A percentile compares a stretch with the other conserved stretches of the same genome.
These are phyloP conservation scores for Dioscorea cayenensis DNA, from an alignment of 116 monocot species.

Conservation along the genomic window DNA sequence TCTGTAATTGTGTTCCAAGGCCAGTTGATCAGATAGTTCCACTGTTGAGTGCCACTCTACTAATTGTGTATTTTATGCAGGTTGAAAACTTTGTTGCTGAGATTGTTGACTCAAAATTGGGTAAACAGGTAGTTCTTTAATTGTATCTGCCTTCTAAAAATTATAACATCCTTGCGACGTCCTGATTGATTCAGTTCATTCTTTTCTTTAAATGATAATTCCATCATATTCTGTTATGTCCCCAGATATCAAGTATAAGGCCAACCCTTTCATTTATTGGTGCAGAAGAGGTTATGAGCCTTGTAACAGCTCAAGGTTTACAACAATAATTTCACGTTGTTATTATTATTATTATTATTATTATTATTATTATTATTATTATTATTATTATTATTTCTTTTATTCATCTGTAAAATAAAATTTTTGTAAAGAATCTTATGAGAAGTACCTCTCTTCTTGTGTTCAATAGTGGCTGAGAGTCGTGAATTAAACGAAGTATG, in stretches of 20 bases:
- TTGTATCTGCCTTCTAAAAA: background rate
- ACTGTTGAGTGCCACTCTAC: background rate
- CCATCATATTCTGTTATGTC: background rate
- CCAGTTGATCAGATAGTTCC: too few relatives aligned
- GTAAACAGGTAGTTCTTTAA: slow-evolving; percentile 68
- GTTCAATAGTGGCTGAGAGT: slow-evolving; percentile 63
- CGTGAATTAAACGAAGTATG: slow-evolving; percentile 76
- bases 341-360: background rate
- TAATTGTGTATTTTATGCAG: slow-evolving; percentile 33
- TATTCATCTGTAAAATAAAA: too few relatives aligned
- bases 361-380: too few relatives aligned
- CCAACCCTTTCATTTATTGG: slow-evolving; percentile 87
- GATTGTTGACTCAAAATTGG: slow-evolving; percentile 84
- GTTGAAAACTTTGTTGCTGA: slow-evolving; percentile 85
- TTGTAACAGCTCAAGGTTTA: slow-evolving; percentile 96
- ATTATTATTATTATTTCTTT: too few relatives aligned
- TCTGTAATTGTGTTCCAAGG: too few relatives aligned
- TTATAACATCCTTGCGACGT: background rate
- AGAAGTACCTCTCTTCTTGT: too few relatives aligned
- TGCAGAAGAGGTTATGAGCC: slow-evolving; percentile 94
- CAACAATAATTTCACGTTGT: background rate
- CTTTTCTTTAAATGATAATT: background rate
- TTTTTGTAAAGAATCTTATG: too few relatives aligned
- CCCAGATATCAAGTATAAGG: slow-evolving; percentile 79
- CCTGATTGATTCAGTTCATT: background rate